Evolutionary conservation across 2,329 filamentous ascomycete genomes (phyloP).

Genomic region (Fusarium sp.): DNA sequence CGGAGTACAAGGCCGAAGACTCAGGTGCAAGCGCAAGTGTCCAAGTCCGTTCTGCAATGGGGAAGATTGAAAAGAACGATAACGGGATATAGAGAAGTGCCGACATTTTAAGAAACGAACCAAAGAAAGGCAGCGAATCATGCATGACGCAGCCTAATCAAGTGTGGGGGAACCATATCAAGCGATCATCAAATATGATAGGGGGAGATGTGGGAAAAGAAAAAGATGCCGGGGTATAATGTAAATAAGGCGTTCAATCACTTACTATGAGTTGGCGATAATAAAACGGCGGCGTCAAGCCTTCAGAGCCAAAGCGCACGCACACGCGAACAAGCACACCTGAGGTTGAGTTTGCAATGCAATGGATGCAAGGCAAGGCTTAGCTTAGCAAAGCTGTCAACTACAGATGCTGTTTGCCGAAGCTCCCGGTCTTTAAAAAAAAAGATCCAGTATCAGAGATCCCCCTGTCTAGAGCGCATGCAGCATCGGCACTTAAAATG

Average conservation of each 20-base stretch:
- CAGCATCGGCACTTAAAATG: slow-evolving; percentile 42
- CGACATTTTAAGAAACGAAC: slow-evolving; percentile 22
- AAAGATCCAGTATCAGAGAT: slow-evolving; percentile 29
- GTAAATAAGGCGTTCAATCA: slow-evolving; percentile 11
- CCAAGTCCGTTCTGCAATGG: slow-evolving; percentile 18
- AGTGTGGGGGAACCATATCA: slow-evolving; percentile 34
- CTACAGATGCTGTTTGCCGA: slow-evolving; percentile 29
- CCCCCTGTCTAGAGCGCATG: slow-evolving; percentile 40
- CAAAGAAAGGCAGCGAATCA: slow-evolving; percentile 15
- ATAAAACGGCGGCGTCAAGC: slow-evolving; percentile 25
- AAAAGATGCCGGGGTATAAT: slow-evolving; percentile 10
- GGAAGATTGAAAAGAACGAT: slow-evolving; percentile 10
- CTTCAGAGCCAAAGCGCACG: slow-evolving; percentile 16
- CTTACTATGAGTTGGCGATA: slow-evolving; percentile 40
- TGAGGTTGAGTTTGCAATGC: slow-evolving; percentile 9
- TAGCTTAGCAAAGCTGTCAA: slow-evolving; percentile 29
- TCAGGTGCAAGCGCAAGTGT: not conserved
- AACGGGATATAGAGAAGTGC: slow-evolving; percentile 11
- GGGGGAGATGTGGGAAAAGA: slow-evolving; percentile 9
- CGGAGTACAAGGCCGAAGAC: slow-evolving; percentile 22
- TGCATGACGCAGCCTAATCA: slow-evolving; percentile 29
- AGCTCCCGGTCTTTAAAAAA: slow-evolving; percentile 26
- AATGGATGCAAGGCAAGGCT: not conserved
- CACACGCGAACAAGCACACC: not conserved
- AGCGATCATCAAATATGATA: slow-evolving; percentile 31